phyloP scores from a whole-genome alignment of 1,139 yeast species.

The Geotrichum klebahnii region DNA sequence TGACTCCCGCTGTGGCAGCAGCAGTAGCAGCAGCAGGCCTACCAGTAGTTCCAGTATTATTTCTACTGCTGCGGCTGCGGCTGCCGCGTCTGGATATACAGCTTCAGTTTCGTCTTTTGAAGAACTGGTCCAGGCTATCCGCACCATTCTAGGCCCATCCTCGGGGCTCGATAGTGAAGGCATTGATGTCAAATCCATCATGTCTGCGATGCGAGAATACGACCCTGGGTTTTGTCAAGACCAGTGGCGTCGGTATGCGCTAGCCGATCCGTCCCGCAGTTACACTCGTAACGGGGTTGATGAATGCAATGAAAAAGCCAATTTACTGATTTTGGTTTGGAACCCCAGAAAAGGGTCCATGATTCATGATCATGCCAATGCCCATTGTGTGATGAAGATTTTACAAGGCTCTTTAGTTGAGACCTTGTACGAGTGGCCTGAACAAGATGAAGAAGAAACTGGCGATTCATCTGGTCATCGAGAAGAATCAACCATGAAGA shows the following conservation, averaged over 20 bases:
- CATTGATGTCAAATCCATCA: slow-evolving; percentile 51
- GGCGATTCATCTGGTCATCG: slow-evolving; percentile 20
- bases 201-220: slow-evolving; percentile 49
- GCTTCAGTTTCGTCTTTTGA: slow-evolving; percentile 29
- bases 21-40: neutral
- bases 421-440: slow-evolving; percentile 55
- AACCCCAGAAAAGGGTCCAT: slow-evolving; percentile 62
- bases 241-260: slow-evolving; percentile 62
- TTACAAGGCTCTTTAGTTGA: slow-evolving; percentile 59
- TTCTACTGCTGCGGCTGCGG: neutral
- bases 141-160: slow-evolving; percentile 39
- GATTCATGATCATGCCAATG: slow-evolving; percentile 74
- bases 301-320: slow-evolving; percentile 65
- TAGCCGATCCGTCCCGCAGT: slow-evolving; percentile 49
- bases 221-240: slow-evolving; percentile 40
- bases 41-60: neutral
- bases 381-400: slow-evolving; percentile 58
- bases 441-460: slow-evolving; percentile 28
- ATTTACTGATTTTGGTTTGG: slow-evolving; percentile 67
- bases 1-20: neutral
- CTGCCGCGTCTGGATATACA: neutral
- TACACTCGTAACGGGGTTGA: slow-evolving; percentile 58
- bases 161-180: slow-evolving; percentile 46
- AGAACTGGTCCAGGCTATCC: slow-evolving; percentile 36
- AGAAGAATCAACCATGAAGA: slow-evolving; percentile 25